Base-by-base conservation (phyloP, 2,329 filamentous ascomycete genomes). In the Beauveria varroae region DNA sequence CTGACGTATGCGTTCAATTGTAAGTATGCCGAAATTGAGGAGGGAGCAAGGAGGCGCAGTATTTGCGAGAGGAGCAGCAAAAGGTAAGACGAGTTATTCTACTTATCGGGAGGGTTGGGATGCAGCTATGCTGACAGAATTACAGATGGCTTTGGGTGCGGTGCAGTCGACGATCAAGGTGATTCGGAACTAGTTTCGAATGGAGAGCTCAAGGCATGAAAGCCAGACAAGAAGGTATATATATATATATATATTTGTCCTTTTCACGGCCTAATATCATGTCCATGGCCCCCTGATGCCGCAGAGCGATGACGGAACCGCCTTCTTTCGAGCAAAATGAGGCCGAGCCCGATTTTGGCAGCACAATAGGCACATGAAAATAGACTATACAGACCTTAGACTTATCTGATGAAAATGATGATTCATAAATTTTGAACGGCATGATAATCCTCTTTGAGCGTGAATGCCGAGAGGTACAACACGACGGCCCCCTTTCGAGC, bases 1-100 rank as follows among this genome's bases (percentile, higher is more conserved):
- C 63, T 75, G 65, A 74, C 73, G 14, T 74, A 71, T 62, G 63
- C 68, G 1, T 75, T 74, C 64, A 67, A 69, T 28, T 71, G 72
- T 70, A 65, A 65, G 56, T 62, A 69, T 57, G 56, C 64, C 8
- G 66, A 61, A 0, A 62, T 70, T 2, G 64, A 57, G 51, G 61
- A 57, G 52, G 68, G 67, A 65, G 65, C 30, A 65, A 66, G 22
- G 65, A 65, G 34, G 66, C 63, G 20, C 46, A 40, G 52, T 64
- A 56, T 37, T 56, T 67, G 54, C 61, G 65, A 65, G 68, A 50
- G 5, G 51, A 22, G 60, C 66, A 68, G 57, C 63, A 66, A 54
- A 62, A 67, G 65, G 70, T 69, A 52, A 64, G 66, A 62, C 5
- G 12, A 18, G 20, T 6, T 46, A 5, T n/a, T 20, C n/a, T 20